Conservation (phyloP, 441 rosid species). For the Populus trichocarpa region DNA sequence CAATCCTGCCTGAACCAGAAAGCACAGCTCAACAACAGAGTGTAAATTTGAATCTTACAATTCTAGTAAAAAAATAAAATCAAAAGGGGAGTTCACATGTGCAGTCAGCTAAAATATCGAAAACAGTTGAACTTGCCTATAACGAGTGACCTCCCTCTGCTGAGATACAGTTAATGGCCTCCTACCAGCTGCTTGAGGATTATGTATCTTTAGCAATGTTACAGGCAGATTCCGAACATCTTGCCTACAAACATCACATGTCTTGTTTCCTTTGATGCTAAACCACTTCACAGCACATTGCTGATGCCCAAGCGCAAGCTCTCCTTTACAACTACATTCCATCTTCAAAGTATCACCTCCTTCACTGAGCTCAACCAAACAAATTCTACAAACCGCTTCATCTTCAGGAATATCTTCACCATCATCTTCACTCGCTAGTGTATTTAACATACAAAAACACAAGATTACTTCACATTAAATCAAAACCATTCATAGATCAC, state of each 20-base stretch:
- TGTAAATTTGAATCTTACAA: too few relatives aligned
- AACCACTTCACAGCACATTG: slow-evolving; percentile 74
- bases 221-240: slow-evolving; percentile 65
- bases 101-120: not conserved
- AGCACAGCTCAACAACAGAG: too few relatives aligned
- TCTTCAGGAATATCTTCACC: slow-evolving; percentile 60
- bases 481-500: not conserved
- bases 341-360: slow-evolving; percentile 58
- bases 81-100: not conserved
- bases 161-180: slow-evolving; percentile 24
- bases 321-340: slow-evolving; percentile 81
- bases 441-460: slow-evolving; percentile 25
- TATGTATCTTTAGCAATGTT: slow-evolving; percentile 45
- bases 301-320: slow-evolving; percentile 61
- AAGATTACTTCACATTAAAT: not conserved
- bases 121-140: slow-evolving; percentile 38
- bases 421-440: slow-evolving; percentile 35
- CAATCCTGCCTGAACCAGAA: too few relatives aligned
- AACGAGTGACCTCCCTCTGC: slow-evolving; percentile 30
- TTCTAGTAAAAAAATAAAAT: too few relatives aligned
- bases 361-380: slow-evolving; percentile 57
- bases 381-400: slow-evolving; percentile 69
- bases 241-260: slow-evolving; percentile 61
- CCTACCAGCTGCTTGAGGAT: slow-evolving; percentile 33
- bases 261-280: slow-evolving; percentile 67